phyloP scores from a whole-genome alignment of 345 rosid species.

The Gossypium stocksii region DNA sequence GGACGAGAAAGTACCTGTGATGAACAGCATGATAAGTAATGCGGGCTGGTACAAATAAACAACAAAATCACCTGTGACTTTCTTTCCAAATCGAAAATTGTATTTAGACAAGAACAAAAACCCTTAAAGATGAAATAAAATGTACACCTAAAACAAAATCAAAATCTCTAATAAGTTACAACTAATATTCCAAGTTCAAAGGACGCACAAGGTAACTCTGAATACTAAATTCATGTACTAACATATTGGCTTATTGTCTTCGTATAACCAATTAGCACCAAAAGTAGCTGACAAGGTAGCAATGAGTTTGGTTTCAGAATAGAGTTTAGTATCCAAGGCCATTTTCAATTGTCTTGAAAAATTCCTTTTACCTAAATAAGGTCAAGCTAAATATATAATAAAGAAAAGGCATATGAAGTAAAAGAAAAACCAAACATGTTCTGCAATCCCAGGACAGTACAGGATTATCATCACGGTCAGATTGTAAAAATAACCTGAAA shows the following conservation, averaged over 20 bases:
- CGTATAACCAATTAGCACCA: neutral
- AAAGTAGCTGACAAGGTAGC: neutral
- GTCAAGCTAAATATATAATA: neutral
- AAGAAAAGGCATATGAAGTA: neutral
- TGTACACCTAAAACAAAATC: neutral
- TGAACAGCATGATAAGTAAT: slow-evolving; percentile 19
- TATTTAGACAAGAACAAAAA: slow-evolving; percentile 7
- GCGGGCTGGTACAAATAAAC: neutral
- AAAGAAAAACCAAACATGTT: slow-evolving; percentile 1
- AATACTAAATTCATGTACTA: neutral
- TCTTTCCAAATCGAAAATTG: slow-evolving; percentile 9
- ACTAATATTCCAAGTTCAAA: neutral
- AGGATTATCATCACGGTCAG: neutral
- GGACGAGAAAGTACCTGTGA: slow-evolving; percentile 83
- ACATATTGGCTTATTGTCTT: slow-evolving; percentile 1
- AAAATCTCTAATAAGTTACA: neutral
- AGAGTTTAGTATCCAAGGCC: neutral
- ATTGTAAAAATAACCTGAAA: neutral
- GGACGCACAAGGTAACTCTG: neutral
- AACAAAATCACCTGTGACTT: neutral
- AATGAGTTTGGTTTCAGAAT: neutral
- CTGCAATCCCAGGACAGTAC: neutral
- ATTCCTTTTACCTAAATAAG: neutral
- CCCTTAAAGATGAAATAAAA: neutral
- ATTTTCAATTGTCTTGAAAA: neutral